These are phyloP conservation scores for Musa balbisiana DNA, from an alignment of 202 grass and related monocot genomes.

Conservation along the genomic window DNA sequence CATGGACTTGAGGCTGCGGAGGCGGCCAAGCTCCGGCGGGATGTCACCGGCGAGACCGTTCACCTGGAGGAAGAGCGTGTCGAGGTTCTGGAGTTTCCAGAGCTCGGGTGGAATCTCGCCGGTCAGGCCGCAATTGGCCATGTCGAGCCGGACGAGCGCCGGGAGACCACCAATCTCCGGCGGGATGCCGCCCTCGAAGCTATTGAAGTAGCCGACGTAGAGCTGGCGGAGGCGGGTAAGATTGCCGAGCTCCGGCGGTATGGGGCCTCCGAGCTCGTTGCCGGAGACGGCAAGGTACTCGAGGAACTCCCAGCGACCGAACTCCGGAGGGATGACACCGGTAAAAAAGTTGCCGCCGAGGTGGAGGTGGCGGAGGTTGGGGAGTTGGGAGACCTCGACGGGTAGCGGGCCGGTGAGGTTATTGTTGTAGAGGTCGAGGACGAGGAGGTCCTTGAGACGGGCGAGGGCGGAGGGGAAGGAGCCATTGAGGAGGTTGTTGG, in stretches of 20 bases:
- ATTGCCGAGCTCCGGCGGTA: slow-evolving; percentile 60
- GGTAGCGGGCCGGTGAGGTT: slow-evolving; percentile 74
- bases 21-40: slow-evolving; percentile 38
- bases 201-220: slow-evolving; percentile 86
- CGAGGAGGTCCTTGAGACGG: slow-evolving; percentile 37
- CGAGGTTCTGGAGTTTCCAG: slow-evolving; percentile 48
- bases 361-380: slow-evolving; percentile 66
- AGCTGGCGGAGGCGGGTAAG: slow-evolving; percentile 63
- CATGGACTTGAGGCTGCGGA: slow-evolving; percentile 72
- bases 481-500: slow-evolving; percentile 17
- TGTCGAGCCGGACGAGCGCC: slow-evolving; percentile 61
- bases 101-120: slow-evolving; percentile 68
- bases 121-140: slow-evolving; percentile 75
- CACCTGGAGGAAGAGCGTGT: slow-evolving; percentile 93
- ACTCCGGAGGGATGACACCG: slow-evolving; percentile 56
- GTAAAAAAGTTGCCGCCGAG: slow-evolving; percentile 96
- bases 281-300: slow-evolving; percentile 88
- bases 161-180: slow-evolving; percentile 58
- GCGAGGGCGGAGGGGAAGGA: slow-evolving; percentile 20
- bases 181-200: slow-evolving; percentile 53
- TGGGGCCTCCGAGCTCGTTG: slow-evolving; percentile 64
- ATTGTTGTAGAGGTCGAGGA: slow-evolving; percentile 96
- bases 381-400: slow-evolving; percentile 26
- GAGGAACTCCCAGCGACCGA: slow-evolving; percentile 42
- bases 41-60: slow-evolving; percentile 58